These are phyloP conservation scores for Stagonosporopsis cucurbitacearum DNA, from an alignment of 2,329 filamentous ascomycete genomes.

Conservation along the genomic window DNA sequence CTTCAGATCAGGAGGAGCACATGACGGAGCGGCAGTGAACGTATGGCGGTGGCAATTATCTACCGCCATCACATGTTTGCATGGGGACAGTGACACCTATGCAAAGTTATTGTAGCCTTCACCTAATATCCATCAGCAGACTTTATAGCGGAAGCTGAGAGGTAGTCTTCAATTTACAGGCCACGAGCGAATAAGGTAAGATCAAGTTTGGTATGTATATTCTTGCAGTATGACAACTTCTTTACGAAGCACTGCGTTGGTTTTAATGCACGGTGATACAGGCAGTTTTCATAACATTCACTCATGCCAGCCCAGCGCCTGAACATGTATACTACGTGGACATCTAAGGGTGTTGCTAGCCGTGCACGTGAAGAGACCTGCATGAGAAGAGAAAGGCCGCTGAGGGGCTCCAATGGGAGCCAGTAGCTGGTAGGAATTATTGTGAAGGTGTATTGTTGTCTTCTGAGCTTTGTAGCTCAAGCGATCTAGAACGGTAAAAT, in stretches of 20 bases:
- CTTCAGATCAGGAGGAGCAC: conserved; percentile 6
- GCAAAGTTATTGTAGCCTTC: conserved; percentile 21
- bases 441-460: neutral
- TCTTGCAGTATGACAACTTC: neutral
- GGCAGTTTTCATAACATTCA: neutral
- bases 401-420: neutral
- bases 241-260: neutral
- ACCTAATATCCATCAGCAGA: conserved; percentile 26
- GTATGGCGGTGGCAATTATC: conserved; percentile 18
- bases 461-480: neutral
- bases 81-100: conserved; percentile 20
- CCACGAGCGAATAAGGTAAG: conserved; percentile 15
- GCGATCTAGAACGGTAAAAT: neutral
- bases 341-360: too few relatives aligned
- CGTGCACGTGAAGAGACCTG: too few relatives aligned
- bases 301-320: too few relatives aligned
- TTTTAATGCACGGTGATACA: neutral
- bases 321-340: neutral
- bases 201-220: neutral
- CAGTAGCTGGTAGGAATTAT: neutral
- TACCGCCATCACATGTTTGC: conserved; percentile 30
- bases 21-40: conserved; percentile 23
- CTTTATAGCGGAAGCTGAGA: conserved; percentile 19
- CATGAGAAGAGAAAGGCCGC: neutral
- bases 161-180: conserved; percentile 12